These are phyloP conservation scores for Ogataea neopini DNA, from an alignment of 805 yeast species.

Conservation along the genomic window DNA sequence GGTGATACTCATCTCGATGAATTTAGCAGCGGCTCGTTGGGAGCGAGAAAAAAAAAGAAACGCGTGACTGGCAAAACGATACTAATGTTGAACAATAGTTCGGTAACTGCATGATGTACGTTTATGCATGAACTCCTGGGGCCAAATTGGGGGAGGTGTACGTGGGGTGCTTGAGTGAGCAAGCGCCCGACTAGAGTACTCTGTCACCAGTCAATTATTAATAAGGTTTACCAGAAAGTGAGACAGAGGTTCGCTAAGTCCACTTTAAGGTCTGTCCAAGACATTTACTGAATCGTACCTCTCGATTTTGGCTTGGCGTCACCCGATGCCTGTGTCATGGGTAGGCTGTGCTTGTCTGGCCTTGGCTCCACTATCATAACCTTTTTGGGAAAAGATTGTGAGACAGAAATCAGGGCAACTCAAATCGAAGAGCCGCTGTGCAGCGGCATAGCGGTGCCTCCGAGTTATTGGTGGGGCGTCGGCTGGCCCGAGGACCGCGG, in stretches of 20 bases:
- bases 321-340: too few relatives aligned
- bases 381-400: slow-evolving; percentile 6
- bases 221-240: too few relatives aligned
- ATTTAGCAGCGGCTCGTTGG: slow-evolving; percentile 3
- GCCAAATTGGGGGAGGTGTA: background rate
- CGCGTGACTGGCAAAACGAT: background rate
- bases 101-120: slow-evolving; percentile 3
- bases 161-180: too few relatives aligned
- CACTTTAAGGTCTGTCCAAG: too few relatives aligned
- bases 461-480: background rate
- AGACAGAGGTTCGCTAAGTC: too few relatives aligned
- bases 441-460: slow-evolving; percentile 1
- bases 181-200: too few relatives aligned
- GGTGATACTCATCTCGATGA: background rate
- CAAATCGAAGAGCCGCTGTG: slow-evolving; percentile 5
- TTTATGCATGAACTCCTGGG: slow-evolving; percentile 3
- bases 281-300: too few relatives aligned
- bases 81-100: slow-evolving; percentile 6
- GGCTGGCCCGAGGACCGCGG: background rate
- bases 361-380: background rate
- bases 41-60: slow-evolving; percentile 3
- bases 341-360: too few relatives aligned
- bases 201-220: too few relatives aligned
- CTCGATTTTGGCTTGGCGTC: too few relatives aligned
- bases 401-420: background rate